These are phyloP conservation scores for Micromonas pusilla DNA, from an alignment of 139 green algal species.

Conservation along the genomic window DNA sequence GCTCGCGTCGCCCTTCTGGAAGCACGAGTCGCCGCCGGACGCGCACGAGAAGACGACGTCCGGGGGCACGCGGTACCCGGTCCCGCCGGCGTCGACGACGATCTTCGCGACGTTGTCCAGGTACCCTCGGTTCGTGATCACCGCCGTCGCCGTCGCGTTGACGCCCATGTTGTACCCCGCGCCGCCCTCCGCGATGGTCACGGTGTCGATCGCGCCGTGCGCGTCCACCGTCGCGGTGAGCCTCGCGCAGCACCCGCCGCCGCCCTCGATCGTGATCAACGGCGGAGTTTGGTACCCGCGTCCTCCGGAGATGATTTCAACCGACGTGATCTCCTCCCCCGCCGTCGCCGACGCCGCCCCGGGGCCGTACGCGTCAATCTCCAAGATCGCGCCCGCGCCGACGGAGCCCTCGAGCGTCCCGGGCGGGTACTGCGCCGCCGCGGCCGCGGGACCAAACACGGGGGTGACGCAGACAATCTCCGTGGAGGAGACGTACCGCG, in stretches of 20 bases:
- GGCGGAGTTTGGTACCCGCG: not conserved
- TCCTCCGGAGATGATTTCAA: not conserved
- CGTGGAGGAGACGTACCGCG: conserved; percentile 23
- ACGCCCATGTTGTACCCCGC: not conserved
- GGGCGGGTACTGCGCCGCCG: not conserved
- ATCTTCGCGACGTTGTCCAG: not conserved
- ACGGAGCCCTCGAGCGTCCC: not conserved
- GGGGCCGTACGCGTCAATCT: not conserved
- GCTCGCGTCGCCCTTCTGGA: not conserved
- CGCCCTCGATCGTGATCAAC: conserved; percentile 1
- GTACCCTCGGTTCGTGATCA: not conserved
- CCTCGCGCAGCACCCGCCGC: conserved; percentile 9
- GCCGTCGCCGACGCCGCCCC: not conserved
- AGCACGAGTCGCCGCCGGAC: not conserved
- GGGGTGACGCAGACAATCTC: conserved; percentile 30
- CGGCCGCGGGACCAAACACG: conserved; percentile 10
- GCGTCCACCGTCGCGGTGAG: not conserved
- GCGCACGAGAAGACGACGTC: conserved; percentile 13
- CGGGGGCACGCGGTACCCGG: conserved; percentile 19
- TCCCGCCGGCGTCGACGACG: not conserved
- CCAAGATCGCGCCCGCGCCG: conserved; percentile 6
- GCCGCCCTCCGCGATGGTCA: not conserved
- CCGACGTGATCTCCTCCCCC: not conserved
- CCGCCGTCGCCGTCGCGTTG: conserved; percentile 7
- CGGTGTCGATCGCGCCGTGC: conserved; percentile 6